Evolutionary conservation across 805 yeast genomes (phyloP).

Genomic region (Ogataea thermomethanolica): DNA sequence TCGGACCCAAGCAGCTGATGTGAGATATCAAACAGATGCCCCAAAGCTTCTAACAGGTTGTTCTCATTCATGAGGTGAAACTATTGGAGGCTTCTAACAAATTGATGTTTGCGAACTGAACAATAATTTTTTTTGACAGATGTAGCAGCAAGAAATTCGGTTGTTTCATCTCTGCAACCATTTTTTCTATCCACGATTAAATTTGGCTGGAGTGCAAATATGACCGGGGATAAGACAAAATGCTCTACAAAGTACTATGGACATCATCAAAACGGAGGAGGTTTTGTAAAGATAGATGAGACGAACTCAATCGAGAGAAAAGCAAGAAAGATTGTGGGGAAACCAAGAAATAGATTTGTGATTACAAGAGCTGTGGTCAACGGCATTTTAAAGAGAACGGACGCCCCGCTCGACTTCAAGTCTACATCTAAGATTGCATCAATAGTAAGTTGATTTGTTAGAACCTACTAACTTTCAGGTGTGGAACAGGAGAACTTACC

Average conservation of each 20-base stretch:
- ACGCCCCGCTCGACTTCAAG: neutral
- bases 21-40: too few relatives aligned
- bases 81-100: too few relatives aligned
- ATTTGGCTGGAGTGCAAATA: too few relatives aligned
- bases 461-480: conserved; percentile 4
- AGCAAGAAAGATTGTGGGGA: conserved; percentile 3
- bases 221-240: neutral
- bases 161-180: conserved; percentile 9
- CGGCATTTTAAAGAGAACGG: conserved; percentile 8
- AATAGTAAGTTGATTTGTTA: conserved; percentile 9
- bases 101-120: too few relatives aligned
- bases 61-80: too few relatives aligned
- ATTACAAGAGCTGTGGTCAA: conserved; percentile 15
- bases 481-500: conserved; percentile 6
- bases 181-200: neutral
- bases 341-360: conserved; percentile 17
- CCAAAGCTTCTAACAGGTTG: too few relatives aligned
- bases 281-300: too few relatives aligned
- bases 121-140: conserved; percentile 1
- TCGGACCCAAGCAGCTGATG: too few relatives aligned
- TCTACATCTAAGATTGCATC: conserved; percentile 16
- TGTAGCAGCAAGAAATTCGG: neutral
- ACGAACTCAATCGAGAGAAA: neutral
- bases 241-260: neutral
- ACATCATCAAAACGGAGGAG: neutral